phyloP scores from a whole-genome alignment of 768 basidiomycete genomes.

The Russula olivacea region DNA sequence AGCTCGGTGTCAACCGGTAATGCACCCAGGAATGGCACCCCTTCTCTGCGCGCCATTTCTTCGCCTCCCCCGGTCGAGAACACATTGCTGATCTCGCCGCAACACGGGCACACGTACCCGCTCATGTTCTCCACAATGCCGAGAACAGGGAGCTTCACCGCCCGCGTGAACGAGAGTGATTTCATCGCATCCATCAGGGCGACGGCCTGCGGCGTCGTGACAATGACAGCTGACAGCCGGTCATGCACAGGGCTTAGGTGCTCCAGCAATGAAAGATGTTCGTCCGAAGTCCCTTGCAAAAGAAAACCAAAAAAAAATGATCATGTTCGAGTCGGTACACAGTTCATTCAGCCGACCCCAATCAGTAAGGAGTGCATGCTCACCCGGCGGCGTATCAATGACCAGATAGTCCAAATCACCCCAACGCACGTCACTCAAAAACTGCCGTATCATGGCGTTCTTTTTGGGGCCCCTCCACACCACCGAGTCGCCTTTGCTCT shows the following conservation, averaged over 20 bases:
- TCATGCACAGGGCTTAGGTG: constrained; percentile 82
- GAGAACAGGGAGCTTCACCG: constrained; percentile 78
- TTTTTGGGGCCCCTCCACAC: constrained; percentile 99
- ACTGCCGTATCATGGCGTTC: constrained; percentile 97
- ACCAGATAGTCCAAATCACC: constrained; percentile 89
- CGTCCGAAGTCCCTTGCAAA: constrained; percentile 87
- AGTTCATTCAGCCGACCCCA: background rate
- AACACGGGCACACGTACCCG: constrained; percentile 96
- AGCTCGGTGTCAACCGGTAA: constrained; percentile 92
- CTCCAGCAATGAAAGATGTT: constrained; percentile 92
- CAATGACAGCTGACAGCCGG: constrained; percentile 77
- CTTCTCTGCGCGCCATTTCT: constrained; percentile 75
- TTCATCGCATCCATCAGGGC: constrained; percentile 94
- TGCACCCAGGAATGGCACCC: constrained; percentile 72
- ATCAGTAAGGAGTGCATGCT: constrained; percentile 26
- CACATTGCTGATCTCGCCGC: constrained; percentile 89
- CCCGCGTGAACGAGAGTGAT: constrained; percentile 90
- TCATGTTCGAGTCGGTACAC: background rate
- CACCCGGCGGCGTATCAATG: constrained; percentile 97
- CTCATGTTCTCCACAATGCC: constrained; percentile 99
- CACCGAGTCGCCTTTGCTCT: constrained; percentile 86
- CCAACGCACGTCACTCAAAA: constrained; percentile 92
- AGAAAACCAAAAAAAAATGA: background rate
- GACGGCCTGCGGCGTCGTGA: constrained; percentile 96
- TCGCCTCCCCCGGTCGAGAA: constrained; percentile 93